Evolutionary conservation across 2,329 filamentous ascomycete species (phyloP).

Genomic region (Apiospora phragmitis): DNA sequence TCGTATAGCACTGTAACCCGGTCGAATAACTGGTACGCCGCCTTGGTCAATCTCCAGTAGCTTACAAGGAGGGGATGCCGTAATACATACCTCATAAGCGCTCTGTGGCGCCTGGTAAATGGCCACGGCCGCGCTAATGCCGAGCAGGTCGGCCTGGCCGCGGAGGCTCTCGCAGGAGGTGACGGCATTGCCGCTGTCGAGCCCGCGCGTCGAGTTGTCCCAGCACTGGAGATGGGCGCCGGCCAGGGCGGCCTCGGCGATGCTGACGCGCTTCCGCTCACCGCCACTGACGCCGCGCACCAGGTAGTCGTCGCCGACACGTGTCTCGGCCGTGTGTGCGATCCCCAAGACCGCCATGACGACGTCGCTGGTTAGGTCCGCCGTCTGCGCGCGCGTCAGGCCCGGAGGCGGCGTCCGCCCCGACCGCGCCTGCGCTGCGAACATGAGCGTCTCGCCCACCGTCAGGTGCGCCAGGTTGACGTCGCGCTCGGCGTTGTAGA

Average conservation of each 20-base stretch:
- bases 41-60: not conserved
- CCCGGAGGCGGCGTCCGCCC: not conserved
- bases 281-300: conserved; percentile 74
- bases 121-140: not conserved
- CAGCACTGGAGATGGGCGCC: conserved; percentile 63
- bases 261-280: conserved; percentile 68
- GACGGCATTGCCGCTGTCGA: conserved; percentile 74
- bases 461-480: not conserved
- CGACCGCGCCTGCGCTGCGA: not conserved
- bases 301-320: conserved; percentile 70
- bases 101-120: conserved; percentile 54
- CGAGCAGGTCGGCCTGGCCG: conserved; percentile 32
- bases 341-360: conserved; percentile 78
- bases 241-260: conserved; percentile 61
- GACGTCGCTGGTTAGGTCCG: conserved; percentile 53
- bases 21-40: conserved; percentile 56
- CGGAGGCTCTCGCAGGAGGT: conserved; percentile 73
- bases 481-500: not conserved
- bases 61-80: not conserved
- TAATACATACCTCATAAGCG: conserved; percentile 55
- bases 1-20: conserved; percentile 75
- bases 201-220: conserved; percentile 73
- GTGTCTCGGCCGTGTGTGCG: conserved; percentile 70
- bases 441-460: not conserved
- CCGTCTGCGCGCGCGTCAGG: not conserved